Evolutionary conservation across 1,284 basidiomycete genomes (phyloP), one percentile per base, ranked within the genome.

Genomic region (Cryptococcus sp.): DNA sequence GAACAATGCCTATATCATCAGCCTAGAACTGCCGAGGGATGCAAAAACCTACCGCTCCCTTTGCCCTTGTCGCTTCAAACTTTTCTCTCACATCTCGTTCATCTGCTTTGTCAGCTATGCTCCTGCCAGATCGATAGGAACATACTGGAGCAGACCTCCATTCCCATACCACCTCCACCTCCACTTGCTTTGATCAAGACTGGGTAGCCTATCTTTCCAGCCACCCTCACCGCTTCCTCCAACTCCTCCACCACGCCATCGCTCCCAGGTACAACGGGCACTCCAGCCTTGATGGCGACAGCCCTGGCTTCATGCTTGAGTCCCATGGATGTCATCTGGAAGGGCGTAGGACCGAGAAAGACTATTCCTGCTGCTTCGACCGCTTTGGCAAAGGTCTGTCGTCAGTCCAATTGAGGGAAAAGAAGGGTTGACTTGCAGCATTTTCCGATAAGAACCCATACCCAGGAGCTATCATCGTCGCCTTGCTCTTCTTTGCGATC

Each of bases 121-220:
- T 31, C 7, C 28, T n/a, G 28, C 28, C 28, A 14, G 14, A 36
- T 6, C 10, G 34, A 18, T 36, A 14, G 18, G 10, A 36, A 18
- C 14, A 19, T 36, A 14, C 34, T 55, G n/a, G 74, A 51, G 62
- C 82, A 84, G 19, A 85, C 75, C 7, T 78, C 75, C 56, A 86
- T 76, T 7, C 84, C 84, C 77, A 84, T 82, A 0, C 85, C 85
- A 2, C 85, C 84, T 2, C 84, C 85, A 6, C 84, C 85, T 0
- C 79, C 81, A 0, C 81, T 82, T 5, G 82, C 79, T 65, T 86
- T 86, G 44, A 63, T 47, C 48, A 65, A 59, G 12, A 70, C 74
- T 51, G 82, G 84, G 58, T 76, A 84, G 4, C 80, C 81, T 28
- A 82, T 74, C 25, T 58, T 53, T 5, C 50, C 58, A 1, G 79